phyloP scores from a whole-genome alignment of 148 eudicot species.

The Fagopyrum tataricum region DNA sequence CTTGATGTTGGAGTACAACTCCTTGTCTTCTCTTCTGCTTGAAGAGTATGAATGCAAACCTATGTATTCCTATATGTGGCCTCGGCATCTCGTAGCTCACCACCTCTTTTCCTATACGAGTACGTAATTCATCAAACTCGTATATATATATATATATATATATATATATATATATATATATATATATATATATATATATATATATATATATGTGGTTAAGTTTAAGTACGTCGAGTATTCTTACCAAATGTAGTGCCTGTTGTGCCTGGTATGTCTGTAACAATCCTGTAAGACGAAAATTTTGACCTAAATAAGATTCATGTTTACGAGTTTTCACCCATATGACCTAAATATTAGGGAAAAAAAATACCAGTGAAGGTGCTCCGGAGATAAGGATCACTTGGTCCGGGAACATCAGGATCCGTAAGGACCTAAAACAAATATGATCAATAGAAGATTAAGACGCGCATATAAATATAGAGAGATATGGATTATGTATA shows the following conservation, averaged over 20 bases:
- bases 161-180: too few species aligned
- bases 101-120: constrained; percentile 42
- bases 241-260: constrained; percentile 67
- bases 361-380: constrained; percentile 75
- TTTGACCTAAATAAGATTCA: too few species aligned
- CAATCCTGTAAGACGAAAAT: constrained; percentile 38
- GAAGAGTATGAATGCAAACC: constrained; percentile 58
- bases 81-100: constrained; percentile 60
- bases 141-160: too few species aligned
- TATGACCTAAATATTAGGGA: neutral
- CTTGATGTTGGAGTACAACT: constrained; percentile 25
- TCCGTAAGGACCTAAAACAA: constrained; percentile 61
- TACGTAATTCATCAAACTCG: neutral
- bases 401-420: constrained; percentile 98
- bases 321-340: too few species aligned
- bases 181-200: too few species aligned
- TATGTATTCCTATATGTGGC: constrained; percentile 70
- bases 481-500: neutral
- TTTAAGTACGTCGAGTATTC: neutral
- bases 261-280: constrained; percentile 69
- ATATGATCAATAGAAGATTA: constrained; percentile 1
- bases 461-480: neutral
- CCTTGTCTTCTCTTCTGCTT: constrained; percentile 45
- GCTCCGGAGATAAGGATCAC: constrained; percentile 96
- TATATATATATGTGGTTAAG: too few species aligned